Percentiles rank a stretch among this genome's conserved stretches.
Evolutionary conservation across 208 protist species (phyloP).

Genomic region (Vickermania spadyakhi): DNA sequence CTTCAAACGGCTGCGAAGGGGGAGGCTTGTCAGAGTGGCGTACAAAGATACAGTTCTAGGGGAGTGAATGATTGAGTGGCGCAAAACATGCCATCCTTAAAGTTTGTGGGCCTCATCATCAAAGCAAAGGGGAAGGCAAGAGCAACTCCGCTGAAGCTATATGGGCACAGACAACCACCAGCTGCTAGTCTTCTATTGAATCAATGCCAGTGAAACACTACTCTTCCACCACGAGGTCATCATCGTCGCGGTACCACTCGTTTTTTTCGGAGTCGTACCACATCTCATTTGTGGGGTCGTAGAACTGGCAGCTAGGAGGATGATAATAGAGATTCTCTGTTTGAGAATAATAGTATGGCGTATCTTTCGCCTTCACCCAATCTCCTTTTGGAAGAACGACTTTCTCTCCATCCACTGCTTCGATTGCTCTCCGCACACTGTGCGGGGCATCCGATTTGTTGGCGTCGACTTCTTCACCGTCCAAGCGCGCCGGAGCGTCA

Average conservation of each 20-base stretch:
- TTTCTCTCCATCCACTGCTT: conserved; percentile 26
- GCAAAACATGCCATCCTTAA: no score
- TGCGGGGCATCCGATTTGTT: conserved; percentile 8
- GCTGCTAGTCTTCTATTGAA: not conserved
- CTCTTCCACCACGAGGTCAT: conserved; percentile 14
- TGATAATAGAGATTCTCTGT: conserved; percentile 86
- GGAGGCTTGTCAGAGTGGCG: no score
- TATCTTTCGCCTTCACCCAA: conserved; percentile 72
- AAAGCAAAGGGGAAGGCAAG: no score
- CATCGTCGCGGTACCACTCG: conserved; percentile 79
- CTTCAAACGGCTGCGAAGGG: no score
- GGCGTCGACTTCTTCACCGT: conserved; percentile 10
- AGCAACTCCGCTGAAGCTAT: no score
- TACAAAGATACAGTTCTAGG: no score
- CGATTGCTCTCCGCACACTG: not conserved
- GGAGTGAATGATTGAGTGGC: no score
- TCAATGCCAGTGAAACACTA: conserved; percentile 16
- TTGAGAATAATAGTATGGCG: conserved; percentile 82
- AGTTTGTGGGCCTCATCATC: no score
- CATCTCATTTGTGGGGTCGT: conserved; percentile 84
- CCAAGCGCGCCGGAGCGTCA: conserved; percentile 16
- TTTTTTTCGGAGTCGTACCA: conserved; percentile 86
- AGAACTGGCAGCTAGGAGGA: conserved; percentile 85
- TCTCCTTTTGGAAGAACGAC: conserved; percentile 67
- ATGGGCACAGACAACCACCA: not conserved